Base-by-base conservation (phyloP, 1,284 basidiomycete species). In the Tremellales sp. region DNA sequence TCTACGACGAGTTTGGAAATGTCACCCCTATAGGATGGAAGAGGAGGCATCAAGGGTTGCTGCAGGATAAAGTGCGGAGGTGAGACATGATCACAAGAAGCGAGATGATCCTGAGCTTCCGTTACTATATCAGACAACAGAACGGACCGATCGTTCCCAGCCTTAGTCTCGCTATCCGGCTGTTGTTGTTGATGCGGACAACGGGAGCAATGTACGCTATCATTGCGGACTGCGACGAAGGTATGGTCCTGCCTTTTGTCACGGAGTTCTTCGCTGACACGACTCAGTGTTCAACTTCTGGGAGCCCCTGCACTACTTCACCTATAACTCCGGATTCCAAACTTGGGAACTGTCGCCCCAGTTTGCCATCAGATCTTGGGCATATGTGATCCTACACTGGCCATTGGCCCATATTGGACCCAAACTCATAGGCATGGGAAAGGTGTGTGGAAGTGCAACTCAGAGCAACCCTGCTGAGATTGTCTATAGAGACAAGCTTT, bases 151-250 rank as follows among this genome's bases (percentile, higher is more conserved):
- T 88, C 83, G 79, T 80, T 45, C 91, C 92, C 28, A 80, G 81
- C 50, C 85, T 92, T 58, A 85, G 83, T 16, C 75, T 87, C 10
- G 91, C 91, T 7, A 76, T 97, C 53, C 81, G 92, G 39, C 79
- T 94, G 36, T 71, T 97, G 34, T 74, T 95, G 40, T 79, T 97
- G 33, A 70, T 93, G 16, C 81, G 94, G 22, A 79, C 93, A 36
- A 76, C 81, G n/a, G 84, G 81, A 3, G 94, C 92, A 3, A 94
- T 97, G 88, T 97, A 93, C 66, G 82, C 85, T n/a, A 87, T 91
- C 58, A 88, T 97, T 51, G 81, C 85, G 56, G 95, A 98, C 69
- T 98, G 95, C 60, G 95, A 99, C 65, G 95, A 99, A 81, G 89
- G 92, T 91, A 50, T n/a, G 51, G 76, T 54, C 16, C 16, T 10